Evolutionary conservation across 2,329 filamentous ascomycete species (phyloP).

Genomic region (Albifimbria verrucaria): DNA sequence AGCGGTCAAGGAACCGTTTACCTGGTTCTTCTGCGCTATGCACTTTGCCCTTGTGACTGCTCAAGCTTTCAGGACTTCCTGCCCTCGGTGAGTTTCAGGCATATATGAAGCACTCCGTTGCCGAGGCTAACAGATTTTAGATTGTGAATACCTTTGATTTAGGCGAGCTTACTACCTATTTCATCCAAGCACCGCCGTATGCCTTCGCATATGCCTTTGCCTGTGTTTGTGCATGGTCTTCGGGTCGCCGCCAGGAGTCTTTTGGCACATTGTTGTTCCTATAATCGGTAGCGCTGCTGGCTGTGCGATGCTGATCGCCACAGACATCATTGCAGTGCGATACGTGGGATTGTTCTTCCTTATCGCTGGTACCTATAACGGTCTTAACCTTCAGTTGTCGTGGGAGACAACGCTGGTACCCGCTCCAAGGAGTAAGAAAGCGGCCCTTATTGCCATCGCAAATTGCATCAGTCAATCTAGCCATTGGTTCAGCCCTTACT

Average conservation of each 20-base stretch:
- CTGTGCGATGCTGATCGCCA: background rate
- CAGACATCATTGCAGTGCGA: background rate
- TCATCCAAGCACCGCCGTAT: conserved; percentile 1
- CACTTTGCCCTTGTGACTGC: conserved; percentile 40
- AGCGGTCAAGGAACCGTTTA: conserved; percentile 30
- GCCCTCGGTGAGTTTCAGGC: conserved; percentile 25
- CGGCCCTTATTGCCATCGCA: conserved; percentile 38
- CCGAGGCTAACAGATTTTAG: conserved; percentile 4
- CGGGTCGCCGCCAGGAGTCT: background rate
- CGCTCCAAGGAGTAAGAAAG: conserved; percentile 35
- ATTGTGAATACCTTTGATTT: conserved; percentile 21
- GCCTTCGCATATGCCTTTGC: conserved; percentile 1
- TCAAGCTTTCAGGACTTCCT: conserved; percentile 34
- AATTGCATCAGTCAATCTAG: conserved; percentile 35
- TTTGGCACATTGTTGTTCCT: conserved; percentile 1
- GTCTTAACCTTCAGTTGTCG: conserved; percentile 36
- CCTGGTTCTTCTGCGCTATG: conserved; percentile 34
- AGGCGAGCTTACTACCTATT: conserved; percentile 23
- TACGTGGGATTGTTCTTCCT: background rate
- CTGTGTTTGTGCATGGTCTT: conserved; percentile 1
- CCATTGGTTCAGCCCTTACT: conserved; percentile 41
- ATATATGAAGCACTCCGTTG: background rate
- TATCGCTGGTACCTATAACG: conserved; percentile 18
- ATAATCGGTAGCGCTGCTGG: conserved; percentile 1
- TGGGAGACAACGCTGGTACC: conserved; percentile 41